Conservation (phyloP, 257 asterid genomes). For the Solanum chilense region DNA sequence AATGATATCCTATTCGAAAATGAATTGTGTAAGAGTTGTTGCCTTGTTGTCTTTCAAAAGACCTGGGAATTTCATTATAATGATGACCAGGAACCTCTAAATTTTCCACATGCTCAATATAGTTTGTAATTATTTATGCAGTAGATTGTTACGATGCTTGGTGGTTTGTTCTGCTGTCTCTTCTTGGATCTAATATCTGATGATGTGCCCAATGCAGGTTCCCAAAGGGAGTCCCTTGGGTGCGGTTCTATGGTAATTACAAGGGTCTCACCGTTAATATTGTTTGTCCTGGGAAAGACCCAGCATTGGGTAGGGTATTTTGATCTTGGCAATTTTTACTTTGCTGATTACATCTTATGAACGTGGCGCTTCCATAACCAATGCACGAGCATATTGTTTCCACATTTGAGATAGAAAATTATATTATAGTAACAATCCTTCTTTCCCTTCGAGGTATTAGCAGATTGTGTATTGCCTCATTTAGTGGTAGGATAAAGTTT, state of each 20-base stretch:
- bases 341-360: neutral
- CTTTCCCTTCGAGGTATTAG: neutral
- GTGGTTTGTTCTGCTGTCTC: constrained; percentile 1
- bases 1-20: neutral
- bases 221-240: constrained; percentile 93
- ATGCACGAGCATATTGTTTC: neutral
- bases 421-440: neutral
- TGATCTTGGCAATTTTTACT: neutral
- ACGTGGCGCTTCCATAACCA: neutral
- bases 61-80: neutral
- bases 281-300: constrained; percentile 88
- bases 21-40: neutral
- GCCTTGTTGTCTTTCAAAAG: neutral
- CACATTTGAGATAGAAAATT: neutral
- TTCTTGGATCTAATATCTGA: neutral
- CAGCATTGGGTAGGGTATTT: constrained; percentile 45
- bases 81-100: neutral
- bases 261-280: constrained; percentile 52
- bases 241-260: constrained; percentile 65
- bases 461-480: neutral
- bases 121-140: neutral
- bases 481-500: neutral
- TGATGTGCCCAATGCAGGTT: constrained; percentile 37
- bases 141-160: neutral
- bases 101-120: neutral